Percentiles rank a stretch among this genome's conserved stretches.
These are phyloP conservation scores for Mucor lusitanicus DNA, from an alignment of 371 early-diverging fungal species.

Conservation along the genomic window DNA sequence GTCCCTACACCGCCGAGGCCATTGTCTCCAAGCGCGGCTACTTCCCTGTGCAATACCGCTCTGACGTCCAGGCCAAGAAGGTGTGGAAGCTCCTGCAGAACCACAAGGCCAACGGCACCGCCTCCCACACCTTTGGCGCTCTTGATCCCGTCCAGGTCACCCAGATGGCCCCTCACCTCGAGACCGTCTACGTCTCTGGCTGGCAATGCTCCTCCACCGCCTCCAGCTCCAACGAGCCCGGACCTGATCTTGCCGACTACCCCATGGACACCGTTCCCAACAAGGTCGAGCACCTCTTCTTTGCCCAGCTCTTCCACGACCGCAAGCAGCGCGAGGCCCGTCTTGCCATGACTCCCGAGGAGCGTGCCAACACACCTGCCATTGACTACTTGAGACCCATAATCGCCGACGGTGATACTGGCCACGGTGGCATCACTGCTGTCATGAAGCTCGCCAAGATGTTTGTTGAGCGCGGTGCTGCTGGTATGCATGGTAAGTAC, in stretches of 20 bases:
- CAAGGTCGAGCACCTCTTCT: constrained; percentile 98
- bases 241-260: constrained; percentile 98
- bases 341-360: constrained; percentile 63
- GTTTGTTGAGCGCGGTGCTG: constrained; percentile 93
- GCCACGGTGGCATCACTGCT: constrained; percentile 93
- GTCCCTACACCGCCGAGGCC: constrained; percentile 91
- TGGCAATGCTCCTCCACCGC: constrained; percentile 99
- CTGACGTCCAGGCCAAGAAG: constrained; percentile 91
- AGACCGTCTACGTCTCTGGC: constrained; percentile 96
- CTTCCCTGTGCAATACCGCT: constrained; percentile 73
- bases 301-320: constrained; percentile 97
- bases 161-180: constrained; percentile 96
- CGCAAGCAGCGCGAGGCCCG: constrained; percentile 94
- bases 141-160: constrained; percentile 93
- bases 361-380: constrained; percentile 73
- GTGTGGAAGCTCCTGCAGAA: constrained; percentile 82
- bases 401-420: constrained; percentile 97
- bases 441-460: constrained; percentile 92
- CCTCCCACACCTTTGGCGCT: constrained; percentile 92
- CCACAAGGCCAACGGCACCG: constrained; percentile 79
- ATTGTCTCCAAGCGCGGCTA: constrained; percentile 91
- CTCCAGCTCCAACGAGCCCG: constrained; percentile 95
- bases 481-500: constrained; percentile 76
- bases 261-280: constrained; percentile 98
- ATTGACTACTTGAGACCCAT: constrained; percentile 94